Evolutionary conservation across 345 rosid species (phyloP).

Genomic region (Brassica juncea): DNA sequence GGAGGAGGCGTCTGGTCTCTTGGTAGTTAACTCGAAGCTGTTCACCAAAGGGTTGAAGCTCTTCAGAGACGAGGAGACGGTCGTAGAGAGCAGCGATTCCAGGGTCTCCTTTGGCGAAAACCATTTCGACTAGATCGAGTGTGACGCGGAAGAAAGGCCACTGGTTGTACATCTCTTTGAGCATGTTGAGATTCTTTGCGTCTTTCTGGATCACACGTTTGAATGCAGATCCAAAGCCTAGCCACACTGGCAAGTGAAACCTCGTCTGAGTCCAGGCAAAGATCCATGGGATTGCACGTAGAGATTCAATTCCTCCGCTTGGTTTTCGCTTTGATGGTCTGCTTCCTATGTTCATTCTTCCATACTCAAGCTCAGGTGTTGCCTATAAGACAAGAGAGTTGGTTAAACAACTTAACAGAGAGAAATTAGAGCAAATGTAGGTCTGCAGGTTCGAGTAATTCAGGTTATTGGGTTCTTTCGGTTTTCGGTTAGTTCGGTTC

Average conservation of each 20-base stretch:
- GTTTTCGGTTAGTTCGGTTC: too few relatives aligned
- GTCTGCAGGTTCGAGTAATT: too few relatives aligned
- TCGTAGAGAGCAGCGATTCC: slow-evolving; percentile 44
- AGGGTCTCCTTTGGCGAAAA: slow-evolving; percentile 96
- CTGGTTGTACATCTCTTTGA: slow-evolving; percentile 82
- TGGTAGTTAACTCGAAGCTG: not conserved
- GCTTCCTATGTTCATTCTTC: slow-evolving; percentile 98
- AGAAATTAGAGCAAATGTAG: slow-evolving; percentile 51
- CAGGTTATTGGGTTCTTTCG: too few relatives aligned
- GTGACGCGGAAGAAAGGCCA: slow-evolving; percentile 99
- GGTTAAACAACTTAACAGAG: slow-evolving; percentile 61
- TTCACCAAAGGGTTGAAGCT: not conserved
- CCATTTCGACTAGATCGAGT: slow-evolving; percentile 93
- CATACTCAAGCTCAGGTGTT: slow-evolving; percentile 93
- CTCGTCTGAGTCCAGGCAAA: slow-evolving; percentile 99
- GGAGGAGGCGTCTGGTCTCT: slow-evolving; percentile 28
- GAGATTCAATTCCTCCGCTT: slow-evolving; percentile 92
- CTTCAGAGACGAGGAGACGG: not conserved
- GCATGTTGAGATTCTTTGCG: slow-evolving; percentile 74
- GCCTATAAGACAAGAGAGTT: slow-evolving; percentile 53
- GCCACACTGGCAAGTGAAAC: slow-evolving; percentile 96
- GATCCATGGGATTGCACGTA: slow-evolving; percentile 98
- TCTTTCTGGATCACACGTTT: slow-evolving; percentile 69
- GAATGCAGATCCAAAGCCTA: slow-evolving; percentile 91
- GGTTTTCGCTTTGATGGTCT: slow-evolving; percentile 92